phyloP scores from a whole-genome alignment of 176 grass and related monocot genomes.

The Lolium rigidum region DNA sequence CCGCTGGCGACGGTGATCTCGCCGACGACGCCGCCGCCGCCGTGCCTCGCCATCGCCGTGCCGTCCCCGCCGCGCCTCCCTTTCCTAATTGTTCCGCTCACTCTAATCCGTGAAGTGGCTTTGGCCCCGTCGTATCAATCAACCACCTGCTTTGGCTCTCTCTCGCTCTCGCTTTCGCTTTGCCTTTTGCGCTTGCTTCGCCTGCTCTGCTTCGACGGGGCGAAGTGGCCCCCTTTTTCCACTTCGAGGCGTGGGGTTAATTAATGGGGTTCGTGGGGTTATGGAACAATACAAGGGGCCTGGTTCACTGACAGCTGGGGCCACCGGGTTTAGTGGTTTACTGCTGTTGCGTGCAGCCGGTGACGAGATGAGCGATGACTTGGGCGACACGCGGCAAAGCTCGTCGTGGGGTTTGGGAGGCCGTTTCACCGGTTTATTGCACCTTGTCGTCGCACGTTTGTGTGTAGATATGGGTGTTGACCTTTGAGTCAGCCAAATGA shows the following conservation, averaged over 20 bases:
- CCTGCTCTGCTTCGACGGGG: slow-evolving; percentile 17
- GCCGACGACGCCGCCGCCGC: neutral
- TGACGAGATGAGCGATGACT: too few species aligned
- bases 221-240: neutral
- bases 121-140: neutral
- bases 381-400: too few species aligned
- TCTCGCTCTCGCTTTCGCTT: slow-evolving; percentile 40
- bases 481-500: too few species aligned
- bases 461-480: too few species aligned
- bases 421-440: too few species aligned
- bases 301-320: neutral
- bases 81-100: neutral
- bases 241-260: neutral
- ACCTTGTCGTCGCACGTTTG: too few species aligned
- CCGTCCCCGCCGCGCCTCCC: neutral
- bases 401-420: too few species aligned
- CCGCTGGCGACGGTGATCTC: slow-evolving; percentile 47
- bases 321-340: neutral
- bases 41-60: slow-evolving; percentile 42
- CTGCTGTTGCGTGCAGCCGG: neutral
- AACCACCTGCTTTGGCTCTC: slow-evolving; percentile 24
- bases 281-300: neutral
- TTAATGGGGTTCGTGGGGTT: neutral
- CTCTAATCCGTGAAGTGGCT: slow-evolving; percentile 14
- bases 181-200: slow-evolving; percentile 47